These are phyloP conservation scores for Colletotrichum camelliae DNA, from an alignment of 2,329 filamentous ascomycete genomes.

Conservation along the genomic window DNA sequence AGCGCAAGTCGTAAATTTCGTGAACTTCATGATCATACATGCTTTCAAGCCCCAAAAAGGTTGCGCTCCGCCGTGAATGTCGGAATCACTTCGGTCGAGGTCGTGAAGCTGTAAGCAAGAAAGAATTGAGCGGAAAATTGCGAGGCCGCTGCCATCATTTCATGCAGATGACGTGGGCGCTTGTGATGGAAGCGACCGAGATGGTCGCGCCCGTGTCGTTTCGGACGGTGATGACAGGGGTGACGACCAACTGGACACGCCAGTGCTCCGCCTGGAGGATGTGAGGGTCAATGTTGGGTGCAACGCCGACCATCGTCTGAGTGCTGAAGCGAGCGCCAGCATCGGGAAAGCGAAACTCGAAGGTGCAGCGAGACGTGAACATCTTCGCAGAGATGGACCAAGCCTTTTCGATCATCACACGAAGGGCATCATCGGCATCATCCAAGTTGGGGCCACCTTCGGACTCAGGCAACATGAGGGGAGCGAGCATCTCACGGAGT, in stretches of 20 bases:
- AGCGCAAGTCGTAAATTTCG: not conserved
- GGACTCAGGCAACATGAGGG: conserved; percentile 41
- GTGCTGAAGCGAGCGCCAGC: conserved; percentile 53
- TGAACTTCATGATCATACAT: not conserved
- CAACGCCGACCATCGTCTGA: conserved; percentile 53
- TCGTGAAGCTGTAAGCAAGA: not conserved
- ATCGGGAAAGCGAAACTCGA: conserved; percentile 56
- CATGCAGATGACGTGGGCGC: conserved; percentile 57
- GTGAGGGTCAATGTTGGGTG: conserved; percentile 43
- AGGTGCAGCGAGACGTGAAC: conserved; percentile 47
- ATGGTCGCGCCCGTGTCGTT: conserved; percentile 54
- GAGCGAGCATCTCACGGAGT: conserved; percentile 45
- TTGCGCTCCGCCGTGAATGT: not conserved
- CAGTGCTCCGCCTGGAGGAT: conserved; percentile 55
- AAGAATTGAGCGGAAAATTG: not conserved
- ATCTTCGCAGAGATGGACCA: conserved; percentile 54
- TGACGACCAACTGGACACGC: conserved; percentile 59
- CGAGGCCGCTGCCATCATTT: not conserved
- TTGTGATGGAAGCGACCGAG: conserved; percentile 47
- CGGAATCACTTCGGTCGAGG: not conserved
- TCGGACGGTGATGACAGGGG: conserved; percentile 59
- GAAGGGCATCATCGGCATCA: conserved; percentile 47
- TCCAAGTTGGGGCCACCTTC: conserved; percentile 28
- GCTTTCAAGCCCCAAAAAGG: not conserved
- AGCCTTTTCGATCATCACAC: conserved; percentile 42